Conservation (phyloP, 345 rosid genomes). For the Passiflora organensis region DNA sequence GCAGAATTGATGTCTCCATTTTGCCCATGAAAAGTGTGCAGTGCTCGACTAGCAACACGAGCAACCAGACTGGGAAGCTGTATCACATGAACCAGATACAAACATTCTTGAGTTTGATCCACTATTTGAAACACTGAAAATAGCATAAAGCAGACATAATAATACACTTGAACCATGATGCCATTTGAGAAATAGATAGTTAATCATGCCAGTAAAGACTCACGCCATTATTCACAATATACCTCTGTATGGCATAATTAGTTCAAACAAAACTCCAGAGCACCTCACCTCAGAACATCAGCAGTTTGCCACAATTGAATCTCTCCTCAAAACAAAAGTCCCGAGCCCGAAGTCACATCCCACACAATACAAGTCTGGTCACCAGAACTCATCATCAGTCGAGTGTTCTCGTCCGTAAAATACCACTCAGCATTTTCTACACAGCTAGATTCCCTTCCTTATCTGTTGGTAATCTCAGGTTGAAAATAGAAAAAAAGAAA, state of each 20-base stretch:
- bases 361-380: slow-evolving; percentile 91
- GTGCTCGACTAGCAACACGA: slow-evolving; percentile 97
- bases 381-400: slow-evolving; percentile 80
- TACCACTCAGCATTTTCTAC: slow-evolving; percentile 75
- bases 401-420: slow-evolving; percentile 85
- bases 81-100: slow-evolving; percentile 92
- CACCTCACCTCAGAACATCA: slow-evolving; percentile 74
- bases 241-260: not conserved
- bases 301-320: slow-evolving; percentile 96
- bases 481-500: slow-evolving; percentile 91
- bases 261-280: not conserved
- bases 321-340: slow-evolving; percentile 96
- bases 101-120: slow-evolving; percentile 68
- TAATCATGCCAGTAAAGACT: not conserved
- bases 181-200: not conserved
- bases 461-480: slow-evolving; percentile 75
- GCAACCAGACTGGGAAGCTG: slow-evolving; percentile 93
- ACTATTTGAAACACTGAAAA: slow-evolving; percentile 70
- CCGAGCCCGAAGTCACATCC: slow-evolving; percentile 96
- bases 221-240: not conserved
- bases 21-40: slow-evolving; percentile 83
- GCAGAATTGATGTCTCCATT: slow-evolving; percentile 85
- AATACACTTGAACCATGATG: too few species aligned
- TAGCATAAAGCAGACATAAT: too few species aligned
- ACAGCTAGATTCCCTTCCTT: slow-evolving; percentile 78